phyloP scores from a whole-genome alignment of 305 asterid genomes.

The Fraxinus nigra region DNA sequence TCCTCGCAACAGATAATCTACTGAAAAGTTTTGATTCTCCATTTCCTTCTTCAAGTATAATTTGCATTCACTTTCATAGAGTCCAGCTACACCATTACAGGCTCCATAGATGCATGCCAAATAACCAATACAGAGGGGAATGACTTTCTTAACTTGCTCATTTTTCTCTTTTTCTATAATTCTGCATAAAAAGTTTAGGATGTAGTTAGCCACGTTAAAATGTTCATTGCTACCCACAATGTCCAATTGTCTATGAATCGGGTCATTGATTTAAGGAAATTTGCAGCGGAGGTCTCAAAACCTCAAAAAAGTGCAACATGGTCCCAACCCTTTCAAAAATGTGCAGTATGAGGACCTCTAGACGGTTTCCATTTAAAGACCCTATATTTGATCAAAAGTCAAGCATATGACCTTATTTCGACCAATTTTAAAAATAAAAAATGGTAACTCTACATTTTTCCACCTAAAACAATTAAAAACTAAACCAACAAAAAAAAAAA shows the following conservation, averaged over 20 bases:
- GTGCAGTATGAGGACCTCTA: not conserved
- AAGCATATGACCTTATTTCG: not conserved
- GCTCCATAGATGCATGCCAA: slow-evolving; percentile 83
- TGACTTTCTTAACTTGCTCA: slow-evolving; percentile 62
- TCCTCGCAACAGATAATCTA: slow-evolving; percentile 52
- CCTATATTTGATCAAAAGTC: not conserved
- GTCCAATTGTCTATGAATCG: not conserved
- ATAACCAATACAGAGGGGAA: slow-evolving; percentile 68
- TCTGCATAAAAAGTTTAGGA: slow-evolving; percentile 45
- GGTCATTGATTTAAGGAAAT: not conserved
- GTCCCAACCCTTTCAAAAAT: not conserved
- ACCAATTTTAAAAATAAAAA: not conserved
- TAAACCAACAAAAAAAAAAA: not conserved
- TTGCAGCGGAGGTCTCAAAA: not conserved
- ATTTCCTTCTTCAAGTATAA: slow-evolving; percentile 50
- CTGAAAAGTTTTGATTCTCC: slow-evolving; percentile 36
- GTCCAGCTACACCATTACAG: slow-evolving; percentile 37
- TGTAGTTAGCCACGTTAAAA: not conserved
- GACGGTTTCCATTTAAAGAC: not conserved
- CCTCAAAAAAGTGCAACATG: not conserved
- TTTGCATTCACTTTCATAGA: slow-evolving; percentile 47
- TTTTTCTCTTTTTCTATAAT: slow-evolving; percentile 53
- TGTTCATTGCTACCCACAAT: not conserved
- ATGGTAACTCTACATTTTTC: not conserved
- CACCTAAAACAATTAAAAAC: not conserved